Evolutionary conservation across 176 grass and related monocot genomes (phyloP), one percentile per base, ranked within the genome.

Genomic region (Bothriochloa decipiens): DNA sequence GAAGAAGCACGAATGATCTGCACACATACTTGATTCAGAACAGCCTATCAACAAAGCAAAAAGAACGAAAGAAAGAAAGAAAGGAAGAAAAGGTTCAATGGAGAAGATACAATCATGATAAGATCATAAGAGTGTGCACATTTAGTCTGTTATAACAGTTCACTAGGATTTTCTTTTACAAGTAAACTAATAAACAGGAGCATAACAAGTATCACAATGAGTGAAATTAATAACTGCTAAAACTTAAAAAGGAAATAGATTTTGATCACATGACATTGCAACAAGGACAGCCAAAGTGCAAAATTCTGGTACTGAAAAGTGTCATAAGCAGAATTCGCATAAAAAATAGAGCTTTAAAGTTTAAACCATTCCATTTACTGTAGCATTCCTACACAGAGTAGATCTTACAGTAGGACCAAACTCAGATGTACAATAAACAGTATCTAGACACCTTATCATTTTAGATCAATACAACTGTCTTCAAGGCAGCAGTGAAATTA

Each of bases 371-470:
- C 37, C 33, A 78, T 78, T 58, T 40, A 82, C 65, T 65, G 64
- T 42, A 45, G 41, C 42, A 89, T 86, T 76, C 55, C 53, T 82
- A 70, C 20, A 47, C 18, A 72, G 63, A 47, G 27, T 47, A 75
- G 39, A 81, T n/a, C 5, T 89, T 69, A 89, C 35, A 70, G 35
- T 33, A 71, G 66, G 16, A 72, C 36, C 23, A 42, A 64, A 49
- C 68, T 26, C 60, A 37, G 84, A 70, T 75, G 62, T 70, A 46
- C 89, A 70, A 12, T 39, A 28, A 73, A 75, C 25, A 27, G 50
- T 11, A 69, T 16, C 70, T 72, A 80, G 39, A 39, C 7, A 29
- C 4, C 37, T 60, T 61, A 40, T 62, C 33, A 52, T 55, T 36
- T 80, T 45, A 17, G 13, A 63, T 72, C 42, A 25, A 69, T 62